Evolutionary conservation across 2,329 filamentous ascomycete species (phyloP).

Genomic region (Blastomyces emzantsi): DNA sequence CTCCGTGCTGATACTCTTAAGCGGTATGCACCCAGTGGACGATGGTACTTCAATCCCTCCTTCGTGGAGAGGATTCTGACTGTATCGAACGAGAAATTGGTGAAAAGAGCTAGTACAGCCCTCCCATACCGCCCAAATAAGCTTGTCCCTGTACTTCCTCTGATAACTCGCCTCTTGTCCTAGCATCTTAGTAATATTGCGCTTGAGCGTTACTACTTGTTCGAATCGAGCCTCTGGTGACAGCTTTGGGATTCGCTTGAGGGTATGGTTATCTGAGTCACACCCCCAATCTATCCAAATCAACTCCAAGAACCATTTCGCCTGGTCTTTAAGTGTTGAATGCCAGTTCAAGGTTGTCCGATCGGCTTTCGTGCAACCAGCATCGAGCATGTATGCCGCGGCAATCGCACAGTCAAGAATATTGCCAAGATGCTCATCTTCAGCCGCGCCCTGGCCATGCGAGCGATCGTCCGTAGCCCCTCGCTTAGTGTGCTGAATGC

Average conservation of each 20-base stretch:
- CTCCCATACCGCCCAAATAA: conserved; percentile 20
- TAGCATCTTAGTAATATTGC: conserved; percentile 10
- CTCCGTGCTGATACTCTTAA: neutral
- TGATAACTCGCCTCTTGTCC: conserved; percentile 16
- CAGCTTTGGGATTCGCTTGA: neutral
- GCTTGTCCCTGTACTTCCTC: conserved; percentile 9
- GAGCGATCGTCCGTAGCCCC: conserved; percentile 18
- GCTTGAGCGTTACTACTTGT: neutral
- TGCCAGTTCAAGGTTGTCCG: conserved; percentile 16
- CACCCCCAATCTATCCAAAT: conserved; percentile 28
- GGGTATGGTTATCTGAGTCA: conserved; percentile 4
- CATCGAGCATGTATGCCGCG: conserved; percentile 29
- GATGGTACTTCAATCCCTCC: neutral
- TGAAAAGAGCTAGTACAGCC: conserved; percentile 20
- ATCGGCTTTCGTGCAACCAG: conserved; percentile 29
- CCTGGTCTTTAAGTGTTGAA: conserved; percentile 14
- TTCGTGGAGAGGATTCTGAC: neutral
- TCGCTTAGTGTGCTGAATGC: neutral
- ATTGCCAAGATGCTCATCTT: conserved; percentile 13
- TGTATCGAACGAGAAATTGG: conserved; percentile 23
- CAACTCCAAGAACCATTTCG: conserved; percentile 23
- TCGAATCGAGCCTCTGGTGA: no score
- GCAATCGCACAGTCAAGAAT: conserved; percentile 28
- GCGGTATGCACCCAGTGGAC: neutral
- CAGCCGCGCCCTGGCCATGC: conserved; percentile 28